Evolutionary conservation across 2,329 filamentous ascomycete species (phyloP), one percentile per base, ranked within the genome.

Genomic region (Botrytis fabae): DNA sequence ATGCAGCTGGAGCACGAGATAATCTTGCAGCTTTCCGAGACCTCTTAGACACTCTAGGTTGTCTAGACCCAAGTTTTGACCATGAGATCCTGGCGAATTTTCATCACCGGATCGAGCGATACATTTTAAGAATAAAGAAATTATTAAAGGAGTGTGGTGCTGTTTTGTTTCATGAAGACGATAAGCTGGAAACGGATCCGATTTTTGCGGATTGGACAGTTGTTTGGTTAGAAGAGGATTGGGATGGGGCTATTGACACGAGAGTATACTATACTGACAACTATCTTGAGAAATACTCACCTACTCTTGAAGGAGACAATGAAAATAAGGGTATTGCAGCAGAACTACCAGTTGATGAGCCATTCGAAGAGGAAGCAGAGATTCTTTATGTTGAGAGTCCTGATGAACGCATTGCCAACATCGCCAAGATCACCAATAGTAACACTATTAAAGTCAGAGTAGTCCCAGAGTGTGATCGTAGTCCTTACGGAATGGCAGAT

Each of bases 161-260:
- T 5, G 35, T 70, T 22, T 35, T 28, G 5, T 70, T 63, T 6
- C 18, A 4, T 2, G 12, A 8, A 46, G 40, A 70, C 6, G 68
- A 60, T n/a, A 63, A n/a, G 20, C 18, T 8, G 22, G 54, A 35
- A 46, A 28, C 38, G 40, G 38, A 60, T 16, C 65, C 65, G 8
- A 16, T 42, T 1, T 59, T 74, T 42, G 60, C 44, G 18, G 70
- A 73, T 35, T 62, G 38, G 42, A 72, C 60, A 2, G 40, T 63
- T 9, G 69, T 51, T 46, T 70, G 68, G 68, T 46, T 63, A 5
- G 59, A 60, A 35, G 22, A 63, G 54, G 40, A 63, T 22, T 70
- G 68, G 68, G 40, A 70, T 70, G 68, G 68, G 18, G 25, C n/a
- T 9, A 40, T 57, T 32, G 48, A 69, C 28, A 69, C 65, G 10